phyloP scores from a whole-genome alignment of 164 flowering plant genomes.

The Tetracentron sinense region DNA sequence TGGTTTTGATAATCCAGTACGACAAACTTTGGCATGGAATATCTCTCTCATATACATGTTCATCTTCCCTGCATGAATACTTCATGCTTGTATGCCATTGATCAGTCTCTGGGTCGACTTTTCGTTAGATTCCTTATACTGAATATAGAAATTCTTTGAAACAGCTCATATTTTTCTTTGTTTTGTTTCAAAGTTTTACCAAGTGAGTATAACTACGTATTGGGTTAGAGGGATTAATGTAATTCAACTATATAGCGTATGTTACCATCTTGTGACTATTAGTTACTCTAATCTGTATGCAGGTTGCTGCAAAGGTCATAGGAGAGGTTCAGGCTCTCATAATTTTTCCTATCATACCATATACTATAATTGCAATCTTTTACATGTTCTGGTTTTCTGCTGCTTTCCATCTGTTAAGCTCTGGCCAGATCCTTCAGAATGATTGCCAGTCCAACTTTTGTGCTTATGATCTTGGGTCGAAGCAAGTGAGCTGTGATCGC shows the following conservation, averaged over 20 bases:
- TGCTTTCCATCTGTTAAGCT: slow-evolving; percentile 80
- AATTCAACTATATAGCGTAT: background rate
- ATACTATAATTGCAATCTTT: slow-evolving; percentile 63
- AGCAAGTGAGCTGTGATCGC: slow-evolving; percentile 62
- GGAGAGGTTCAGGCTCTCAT: slow-evolving; percentile 95
- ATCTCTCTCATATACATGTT: no score
- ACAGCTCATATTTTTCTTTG: background rate
- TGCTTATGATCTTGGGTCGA: slow-evolving; percentile 68
- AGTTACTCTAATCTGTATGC: slow-evolving; percentile 19
- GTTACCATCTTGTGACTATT: background rate
- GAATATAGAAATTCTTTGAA: background rate
- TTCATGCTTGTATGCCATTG: background rate
- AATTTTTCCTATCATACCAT: slow-evolving; percentile 82
- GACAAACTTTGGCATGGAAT: no score
- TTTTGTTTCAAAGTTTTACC: no score
- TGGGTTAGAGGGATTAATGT: background rate
- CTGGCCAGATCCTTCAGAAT: slow-evolving; percentile 70
- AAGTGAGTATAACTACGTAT: background rate
- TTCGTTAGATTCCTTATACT: background rate
- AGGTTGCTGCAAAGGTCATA: slow-evolving; percentile 98
- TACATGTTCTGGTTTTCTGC: slow-evolving; percentile 95
- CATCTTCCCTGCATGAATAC: background rate
- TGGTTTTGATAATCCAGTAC: no score
- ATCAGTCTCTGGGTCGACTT: no score
- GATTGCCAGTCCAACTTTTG: slow-evolving; percentile 76